Evolutionary conservation across 257 asterid genomes (phyloP), one percentile per base, ranked within the genome.

Genomic region (Salvia splendens): DNA sequence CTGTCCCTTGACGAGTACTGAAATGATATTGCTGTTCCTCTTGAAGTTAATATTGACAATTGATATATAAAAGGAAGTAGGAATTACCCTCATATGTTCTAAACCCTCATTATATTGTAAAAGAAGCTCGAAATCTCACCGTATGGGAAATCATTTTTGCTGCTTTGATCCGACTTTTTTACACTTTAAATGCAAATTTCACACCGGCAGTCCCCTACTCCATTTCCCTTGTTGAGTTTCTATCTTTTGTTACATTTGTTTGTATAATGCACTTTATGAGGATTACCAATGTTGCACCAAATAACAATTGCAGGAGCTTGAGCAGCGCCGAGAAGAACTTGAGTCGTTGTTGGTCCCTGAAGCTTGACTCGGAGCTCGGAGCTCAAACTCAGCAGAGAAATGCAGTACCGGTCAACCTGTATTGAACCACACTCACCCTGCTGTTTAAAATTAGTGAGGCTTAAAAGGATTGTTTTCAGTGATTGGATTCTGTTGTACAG

Each of bases 321-420:
- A 92, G 76, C 81, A 80, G 16, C 95, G 88, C n/a, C 86, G 91
- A 80, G 95, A 87, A 79, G 96, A 92, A 65, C 98, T 92, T 6
- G 89, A 89, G 84, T 74, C 93, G 3, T 35, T 85, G 76, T 77
- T 92, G 77, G 47, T 87, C 48, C 81, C 65, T 24, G 52, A 70
- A 15, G 81, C 53, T 40, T 89, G 82, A 91, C 54, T 68, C 41
- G 12, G 17, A 52, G 51, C 58, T 41, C 33, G 14, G 30, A 24
- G 30, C 30, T 24, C 30, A 24, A 24, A 16, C 6, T 12, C 30
- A 47, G 72, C 68, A 49, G 48, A 42, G 57, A 11, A 12, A 28
- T 30, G 16, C 32, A 32, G 17, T 24, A 49, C 41, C 16, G 53
- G 9, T 16, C 49, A 11, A 52, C 58, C 58, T 36, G 24, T 36